Conservation (phyloP, 805 yeast species). For the Blastobotrys mokoenaii region DNA sequence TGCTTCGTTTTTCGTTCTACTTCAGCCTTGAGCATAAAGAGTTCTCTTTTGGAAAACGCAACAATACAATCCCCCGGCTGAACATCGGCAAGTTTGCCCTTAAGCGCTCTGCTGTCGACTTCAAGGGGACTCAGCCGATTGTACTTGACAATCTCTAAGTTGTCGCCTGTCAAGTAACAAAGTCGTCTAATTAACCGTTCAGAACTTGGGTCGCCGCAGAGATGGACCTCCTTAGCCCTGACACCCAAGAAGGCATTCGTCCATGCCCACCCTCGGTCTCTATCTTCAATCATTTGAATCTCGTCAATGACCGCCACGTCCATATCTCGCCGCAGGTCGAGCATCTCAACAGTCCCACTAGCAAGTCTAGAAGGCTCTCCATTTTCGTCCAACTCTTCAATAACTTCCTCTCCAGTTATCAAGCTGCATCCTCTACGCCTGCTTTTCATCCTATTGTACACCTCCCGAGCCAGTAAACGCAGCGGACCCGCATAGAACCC, state of each 20-base stretch:
- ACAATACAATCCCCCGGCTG: constrained; percentile 81
- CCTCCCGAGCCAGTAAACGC: constrained; percentile 82
- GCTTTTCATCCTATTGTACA: constrained; percentile 68
- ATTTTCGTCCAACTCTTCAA: constrained; percentile 52
- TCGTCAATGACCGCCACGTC: constrained; percentile 93
- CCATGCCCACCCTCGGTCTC: constrained; percentile 86
- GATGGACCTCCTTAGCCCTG: constrained; percentile 73
- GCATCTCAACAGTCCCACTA: constrained; percentile 91
- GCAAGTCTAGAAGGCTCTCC: constrained; percentile 72
- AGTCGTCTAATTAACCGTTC: constrained; percentile 58
- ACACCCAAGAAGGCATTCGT: constrained; percentile 84
- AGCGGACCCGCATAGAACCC: constrained; percentile 96
- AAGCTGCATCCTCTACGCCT: constrained; percentile 70
- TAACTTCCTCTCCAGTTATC: constrained; percentile 92
- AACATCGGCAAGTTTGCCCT: constrained; percentile 24
- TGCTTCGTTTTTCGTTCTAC: constrained; percentile 45
- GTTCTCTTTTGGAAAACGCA: constrained; percentile 69
- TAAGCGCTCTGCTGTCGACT: constrained; percentile 36
- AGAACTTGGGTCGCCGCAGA: constrained; percentile 89
- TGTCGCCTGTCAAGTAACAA: constrained; percentile 69
- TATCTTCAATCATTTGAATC: constrained; percentile 87
- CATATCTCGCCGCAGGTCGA: constrained; percentile 54
- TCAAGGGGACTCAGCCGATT: constrained; percentile 65
- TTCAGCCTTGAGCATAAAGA: constrained; percentile 56
- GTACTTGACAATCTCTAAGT: constrained; percentile 59